phyloP scores from a whole-genome alignment of 2,329 filamentous ascomycete species.

The Diaporthe sp. region DNA sequence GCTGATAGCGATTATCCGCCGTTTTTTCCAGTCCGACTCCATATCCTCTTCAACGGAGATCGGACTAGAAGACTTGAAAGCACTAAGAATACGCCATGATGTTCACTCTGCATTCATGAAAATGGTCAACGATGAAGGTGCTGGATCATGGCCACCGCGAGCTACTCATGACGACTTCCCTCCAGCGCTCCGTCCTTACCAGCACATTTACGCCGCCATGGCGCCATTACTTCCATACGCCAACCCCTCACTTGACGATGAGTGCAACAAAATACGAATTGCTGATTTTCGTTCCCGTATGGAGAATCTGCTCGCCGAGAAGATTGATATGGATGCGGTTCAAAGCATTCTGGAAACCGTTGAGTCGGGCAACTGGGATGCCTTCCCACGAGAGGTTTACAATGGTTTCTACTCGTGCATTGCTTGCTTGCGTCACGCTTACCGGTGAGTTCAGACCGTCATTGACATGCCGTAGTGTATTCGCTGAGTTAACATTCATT shows the following conservation, averaged over 20 bases:
- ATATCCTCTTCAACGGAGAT: neutral
- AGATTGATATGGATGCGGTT: constrained; percentile 46
- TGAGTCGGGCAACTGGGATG: constrained; percentile 47
- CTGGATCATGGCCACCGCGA: constrained; percentile 44
- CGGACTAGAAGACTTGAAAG: neutral
- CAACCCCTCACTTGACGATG: constrained; percentile 47
- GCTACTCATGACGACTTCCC: constrained; percentile 47
- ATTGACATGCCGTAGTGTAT: neutral
- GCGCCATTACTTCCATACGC: constrained; percentile 45
- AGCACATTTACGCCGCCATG: constrained; percentile 50
- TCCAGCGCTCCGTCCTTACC: constrained; percentile 47
- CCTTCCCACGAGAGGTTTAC: constrained; percentile 48
- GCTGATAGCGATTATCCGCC: neutral
- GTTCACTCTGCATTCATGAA: neutral
- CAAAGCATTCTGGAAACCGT: constrained; percentile 44
- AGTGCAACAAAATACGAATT: constrained; percentile 45
- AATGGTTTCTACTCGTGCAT: constrained; percentile 53
- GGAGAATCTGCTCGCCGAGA: constrained; percentile 44
- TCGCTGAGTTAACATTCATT: neutral
- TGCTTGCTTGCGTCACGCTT: constrained; percentile 51
- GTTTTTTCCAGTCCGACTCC: neutral
- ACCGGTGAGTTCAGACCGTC: constrained; percentile 49
- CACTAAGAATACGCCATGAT: neutral
- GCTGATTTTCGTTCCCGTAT: constrained; percentile 44
- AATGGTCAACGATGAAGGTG: constrained; percentile 44